These are phyloP conservation scores for Myxozyma sirexii DNA, from an alignment of 805 yeast species.

Conservation along the genomic window DNA sequence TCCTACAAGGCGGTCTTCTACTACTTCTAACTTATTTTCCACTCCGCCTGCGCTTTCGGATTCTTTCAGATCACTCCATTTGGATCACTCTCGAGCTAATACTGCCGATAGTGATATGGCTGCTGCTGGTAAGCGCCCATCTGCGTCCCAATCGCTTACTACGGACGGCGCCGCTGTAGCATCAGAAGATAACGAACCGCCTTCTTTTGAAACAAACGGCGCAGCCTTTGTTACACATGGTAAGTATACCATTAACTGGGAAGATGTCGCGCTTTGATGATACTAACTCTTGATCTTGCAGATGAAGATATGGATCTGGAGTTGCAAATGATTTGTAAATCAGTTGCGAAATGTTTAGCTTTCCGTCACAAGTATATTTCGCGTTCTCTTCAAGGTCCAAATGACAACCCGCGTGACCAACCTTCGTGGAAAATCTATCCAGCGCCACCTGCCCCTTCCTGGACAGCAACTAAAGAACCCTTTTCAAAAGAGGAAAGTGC, in stretches of 20 bases:
- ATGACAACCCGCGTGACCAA: conserved; percentile 81
- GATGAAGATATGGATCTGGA: conserved; percentile 37
- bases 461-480: conserved; percentile 67
- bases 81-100: conserved; percentile 2
- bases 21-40: background rate
- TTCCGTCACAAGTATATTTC: conserved; percentile 75
- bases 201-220: background rate
- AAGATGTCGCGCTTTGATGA: background rate
- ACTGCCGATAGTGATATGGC: background rate
- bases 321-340: conserved; percentile 43
- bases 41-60: conserved; percentile 10
- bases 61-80: conserved; percentile 14
- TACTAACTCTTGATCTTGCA: background rate
- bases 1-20: conserved; percentile 12
- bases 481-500: conserved; percentile 47
- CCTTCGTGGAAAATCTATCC: conserved; percentile 83
- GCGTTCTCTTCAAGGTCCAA: conserved; percentile 69
- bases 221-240: conserved; percentile 2
- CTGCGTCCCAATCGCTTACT: background rate
- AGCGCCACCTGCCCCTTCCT: conserved; percentile 88
- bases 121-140: background rate
- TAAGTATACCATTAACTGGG: background rate
- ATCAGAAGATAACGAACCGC: background rate
- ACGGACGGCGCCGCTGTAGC: background rate
- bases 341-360: conserved; percentile 58